These are phyloP conservation scores for Ambrosia artemisiifolia DNA, from an alignment of 129 eudicot species.

Conservation along the genomic window DNA sequence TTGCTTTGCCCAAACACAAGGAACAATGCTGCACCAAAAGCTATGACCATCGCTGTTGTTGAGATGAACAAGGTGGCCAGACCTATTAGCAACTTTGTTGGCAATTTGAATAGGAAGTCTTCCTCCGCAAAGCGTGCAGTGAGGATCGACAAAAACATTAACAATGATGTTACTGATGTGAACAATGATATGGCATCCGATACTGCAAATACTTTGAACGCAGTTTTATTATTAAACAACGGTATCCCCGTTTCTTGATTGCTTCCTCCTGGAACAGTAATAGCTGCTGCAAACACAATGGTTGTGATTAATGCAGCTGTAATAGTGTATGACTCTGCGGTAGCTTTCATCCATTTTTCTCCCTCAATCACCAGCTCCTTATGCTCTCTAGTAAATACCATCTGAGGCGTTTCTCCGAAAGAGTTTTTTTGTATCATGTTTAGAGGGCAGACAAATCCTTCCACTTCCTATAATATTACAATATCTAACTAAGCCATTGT, in stretches of 20 bases:
- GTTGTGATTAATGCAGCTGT: constrained; percentile 20
- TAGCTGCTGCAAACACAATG: constrained; percentile 25
- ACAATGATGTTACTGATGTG: constrained; percentile 11
- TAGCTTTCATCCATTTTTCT: constrained; percentile 15
- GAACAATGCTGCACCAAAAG: constrained; percentile 16
- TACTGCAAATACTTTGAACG: background rate
- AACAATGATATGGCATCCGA: constrained; percentile 11
- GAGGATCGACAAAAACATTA: constrained; percentile 22
- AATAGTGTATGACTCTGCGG: constrained; percentile 18
- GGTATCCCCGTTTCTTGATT: constrained; percentile 10
- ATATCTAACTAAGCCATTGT: background rate
- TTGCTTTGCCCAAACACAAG: background rate
- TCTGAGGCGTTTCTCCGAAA: constrained; percentile 1
- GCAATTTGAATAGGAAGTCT: constrained; percentile 14
- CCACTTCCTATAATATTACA: constrained; percentile 1
- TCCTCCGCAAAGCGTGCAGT: background rate
- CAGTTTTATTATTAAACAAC: background rate
- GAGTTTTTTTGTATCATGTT: background rate
- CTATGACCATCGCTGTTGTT: constrained; percentile 16
- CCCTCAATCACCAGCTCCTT: constrained; percentile 17
- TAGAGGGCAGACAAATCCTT: constrained; percentile 7
- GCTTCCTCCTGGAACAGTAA: constrained; percentile 26
- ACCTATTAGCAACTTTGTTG: constrained; percentile 9
- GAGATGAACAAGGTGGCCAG: constrained; percentile 17
- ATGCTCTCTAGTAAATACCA: constrained; percentile 23